A percentile compares a stretch with the other conserved stretches of the same genome.
Conservation (phyloP, 2,329 filamentous ascomycete genomes). For the Aspergillus versicolor region DNA sequence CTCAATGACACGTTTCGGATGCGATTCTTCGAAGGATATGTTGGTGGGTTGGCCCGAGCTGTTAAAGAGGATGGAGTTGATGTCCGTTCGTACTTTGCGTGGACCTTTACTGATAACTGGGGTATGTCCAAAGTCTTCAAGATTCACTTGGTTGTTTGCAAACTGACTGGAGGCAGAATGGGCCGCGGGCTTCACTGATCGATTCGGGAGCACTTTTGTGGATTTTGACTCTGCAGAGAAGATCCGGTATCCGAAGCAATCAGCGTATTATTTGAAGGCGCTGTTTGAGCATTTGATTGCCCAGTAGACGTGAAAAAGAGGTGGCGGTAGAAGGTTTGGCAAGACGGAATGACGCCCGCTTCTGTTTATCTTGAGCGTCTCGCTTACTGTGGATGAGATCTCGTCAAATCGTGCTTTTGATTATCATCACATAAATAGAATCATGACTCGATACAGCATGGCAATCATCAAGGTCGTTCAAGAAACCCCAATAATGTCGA, state of each 20-base stretch:
- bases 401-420: background rate
- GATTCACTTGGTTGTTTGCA: background rate
- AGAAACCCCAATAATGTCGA: background rate
- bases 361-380: background rate
- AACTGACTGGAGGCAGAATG: conserved; percentile 54
- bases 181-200: conserved; percentile 78
- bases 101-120: conserved; percentile 70
- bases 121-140: conserved; percentile 40
- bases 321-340: too few relatives aligned
- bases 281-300: conserved; percentile 66
- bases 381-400: background rate
- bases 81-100: conserved; percentile 74
- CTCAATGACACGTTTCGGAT: conserved; percentile 75
- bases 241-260: conserved; percentile 71
- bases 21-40: conserved; percentile 71
- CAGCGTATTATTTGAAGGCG: conserved; percentile 65
- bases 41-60: conserved; percentile 61
- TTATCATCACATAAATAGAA: background rate
- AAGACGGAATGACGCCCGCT: too few relatives aligned
- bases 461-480: background rate
- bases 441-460: background rate
- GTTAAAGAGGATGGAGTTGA: conserved; percentile 66
- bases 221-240: conserved; percentile 74
- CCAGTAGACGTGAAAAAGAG: too few relatives aligned
- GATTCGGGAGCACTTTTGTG: conserved; percentile 75